phyloP scores from a whole-genome alignment of 768 basidiomycete genomes.

The Grammothele lineata region DNA sequence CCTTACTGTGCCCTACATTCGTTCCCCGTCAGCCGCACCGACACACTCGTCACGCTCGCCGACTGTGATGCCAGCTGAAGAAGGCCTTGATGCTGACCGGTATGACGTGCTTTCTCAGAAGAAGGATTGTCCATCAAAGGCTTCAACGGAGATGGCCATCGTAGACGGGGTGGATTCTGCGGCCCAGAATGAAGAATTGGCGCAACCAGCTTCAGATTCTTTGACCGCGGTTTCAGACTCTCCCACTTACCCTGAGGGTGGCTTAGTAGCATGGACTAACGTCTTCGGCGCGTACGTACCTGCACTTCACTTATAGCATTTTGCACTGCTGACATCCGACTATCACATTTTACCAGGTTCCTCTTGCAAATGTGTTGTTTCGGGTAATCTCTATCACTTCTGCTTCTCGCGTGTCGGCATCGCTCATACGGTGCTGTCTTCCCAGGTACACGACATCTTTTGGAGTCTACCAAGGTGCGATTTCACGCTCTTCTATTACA shows the following conservation, averaged over 20 bases:
- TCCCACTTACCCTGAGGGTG: constrained; percentile 21
- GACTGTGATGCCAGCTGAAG: too few species aligned
- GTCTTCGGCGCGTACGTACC: constrained; percentile 16
- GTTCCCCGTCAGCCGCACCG: too few species aligned
- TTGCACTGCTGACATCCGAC: background rate
- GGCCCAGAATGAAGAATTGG: too few species aligned
- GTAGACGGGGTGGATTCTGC: too few species aligned
- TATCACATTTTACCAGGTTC: constrained; percentile 16
- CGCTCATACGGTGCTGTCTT: background rate
- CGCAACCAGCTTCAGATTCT: too few species aligned
- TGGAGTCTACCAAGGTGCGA: constrained; percentile 30
- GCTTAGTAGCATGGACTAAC: constrained; percentile 17
- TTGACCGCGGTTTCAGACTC: constrained; percentile 7
- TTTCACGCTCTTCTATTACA: background rate
- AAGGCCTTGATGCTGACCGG: too few species aligned
- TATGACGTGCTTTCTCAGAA: too few species aligned
- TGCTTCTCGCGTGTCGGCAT: background rate
- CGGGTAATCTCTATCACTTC: constrained; percentile 5
- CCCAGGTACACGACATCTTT: constrained; percentile 26
- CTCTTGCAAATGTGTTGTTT: constrained; percentile 20
- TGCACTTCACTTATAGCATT: background rate
- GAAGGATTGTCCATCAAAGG: too few species aligned
- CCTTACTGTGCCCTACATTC: too few species aligned
- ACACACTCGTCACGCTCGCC: too few species aligned
- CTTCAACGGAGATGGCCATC: too few species aligned